phyloP scores from a whole-genome alignment of 306 rosid genomes.

The Macrotyloma uniflorum region DNA sequence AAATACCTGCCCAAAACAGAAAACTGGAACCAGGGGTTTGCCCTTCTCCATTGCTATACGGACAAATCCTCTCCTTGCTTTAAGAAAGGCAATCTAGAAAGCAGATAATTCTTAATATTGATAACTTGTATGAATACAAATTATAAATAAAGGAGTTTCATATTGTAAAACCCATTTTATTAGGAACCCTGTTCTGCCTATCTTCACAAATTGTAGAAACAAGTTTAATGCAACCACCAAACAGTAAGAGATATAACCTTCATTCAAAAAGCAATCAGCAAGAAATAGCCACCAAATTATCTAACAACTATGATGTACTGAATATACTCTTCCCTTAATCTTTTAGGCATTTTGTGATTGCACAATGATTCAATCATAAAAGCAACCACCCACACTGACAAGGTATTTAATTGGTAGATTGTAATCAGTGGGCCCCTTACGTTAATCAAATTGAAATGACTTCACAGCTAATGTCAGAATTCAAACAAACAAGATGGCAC shows the following conservation, averaged over 20 bases:
- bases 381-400: neutral
- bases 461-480: neutral
- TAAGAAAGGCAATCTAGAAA: constrained; percentile 74
- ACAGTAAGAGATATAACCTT: neutral
- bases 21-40: constrained; percentile 85
- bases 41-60: constrained; percentile 89
- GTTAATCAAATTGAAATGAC: neutral
- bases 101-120: constrained; percentile 18
- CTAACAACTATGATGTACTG: neutral
- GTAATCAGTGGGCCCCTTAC: neutral
- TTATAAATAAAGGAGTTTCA: neutral
- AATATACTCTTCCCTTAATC: neutral
- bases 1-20: constrained; percentile 94
- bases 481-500: constrained; percentile 2
- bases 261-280: neutral
- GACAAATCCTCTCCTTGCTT: constrained; percentile 89
- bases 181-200: constrained; percentile 13
- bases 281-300: neutral
- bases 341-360: neutral
- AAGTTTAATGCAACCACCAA: constrained; percentile 1
- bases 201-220: constrained; percentile 2
- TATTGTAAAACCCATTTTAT: constrained; percentile 17
- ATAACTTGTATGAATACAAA: constrained; percentile 17
- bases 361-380: neutral
- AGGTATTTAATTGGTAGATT: neutral